These are phyloP conservation scores for Metschnikowia proteae DNA, from an alignment of 805 yeast genomes.

Conservation along the genomic window DNA sequence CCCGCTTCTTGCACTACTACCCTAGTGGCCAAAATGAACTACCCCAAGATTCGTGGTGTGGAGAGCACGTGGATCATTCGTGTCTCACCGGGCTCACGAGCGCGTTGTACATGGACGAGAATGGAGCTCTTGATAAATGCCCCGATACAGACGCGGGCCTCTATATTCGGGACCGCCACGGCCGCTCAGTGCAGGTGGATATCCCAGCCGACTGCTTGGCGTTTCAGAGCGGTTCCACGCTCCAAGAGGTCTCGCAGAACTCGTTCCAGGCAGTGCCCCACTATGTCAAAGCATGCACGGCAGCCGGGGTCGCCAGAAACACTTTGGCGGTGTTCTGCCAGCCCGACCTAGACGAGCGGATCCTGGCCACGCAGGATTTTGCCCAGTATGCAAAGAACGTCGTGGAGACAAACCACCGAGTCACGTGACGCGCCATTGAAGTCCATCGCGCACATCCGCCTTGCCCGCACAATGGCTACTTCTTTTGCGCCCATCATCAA, in stretches of 20 bases:
- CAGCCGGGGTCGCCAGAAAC: conserved; percentile 42
- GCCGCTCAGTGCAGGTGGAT: conserved; percentile 44
- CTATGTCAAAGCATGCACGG: conserved; percentile 44
- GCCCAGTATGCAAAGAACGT: conserved; percentile 47
- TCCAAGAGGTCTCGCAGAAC: conserved; percentile 47
- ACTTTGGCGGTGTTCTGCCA: conserved; percentile 63
- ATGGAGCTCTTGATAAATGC: conserved; percentile 11
- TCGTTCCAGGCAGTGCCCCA: conserved; percentile 58
- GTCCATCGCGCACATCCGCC: background rate
- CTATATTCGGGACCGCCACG: conserved; percentile 45
- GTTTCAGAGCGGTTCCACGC: conserved; percentile 58
- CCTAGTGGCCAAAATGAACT: conserved; percentile 29
- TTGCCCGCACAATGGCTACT: conserved; percentile 5
- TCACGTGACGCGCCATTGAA: background rate
- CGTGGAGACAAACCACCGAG: conserved; percentile 17
- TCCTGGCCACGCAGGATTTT: conserved; percentile 45
- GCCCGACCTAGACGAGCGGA: conserved; percentile 49
- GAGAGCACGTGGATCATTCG: conserved; percentile 58
- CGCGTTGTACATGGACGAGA: conserved; percentile 47
- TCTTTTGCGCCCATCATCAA: conserved; percentile 16
- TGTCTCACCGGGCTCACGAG: conserved; percentile 58
- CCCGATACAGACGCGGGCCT: conserved; percentile 50
- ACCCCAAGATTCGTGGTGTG: conserved; percentile 46
- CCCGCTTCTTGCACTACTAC: conserved; percentile 53
- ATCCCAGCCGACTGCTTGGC: conserved; percentile 56